phyloP scores from a whole-genome alignment of 2,329 filamentous ascomycete species.

The Talaromyces verruculosus region DNA sequence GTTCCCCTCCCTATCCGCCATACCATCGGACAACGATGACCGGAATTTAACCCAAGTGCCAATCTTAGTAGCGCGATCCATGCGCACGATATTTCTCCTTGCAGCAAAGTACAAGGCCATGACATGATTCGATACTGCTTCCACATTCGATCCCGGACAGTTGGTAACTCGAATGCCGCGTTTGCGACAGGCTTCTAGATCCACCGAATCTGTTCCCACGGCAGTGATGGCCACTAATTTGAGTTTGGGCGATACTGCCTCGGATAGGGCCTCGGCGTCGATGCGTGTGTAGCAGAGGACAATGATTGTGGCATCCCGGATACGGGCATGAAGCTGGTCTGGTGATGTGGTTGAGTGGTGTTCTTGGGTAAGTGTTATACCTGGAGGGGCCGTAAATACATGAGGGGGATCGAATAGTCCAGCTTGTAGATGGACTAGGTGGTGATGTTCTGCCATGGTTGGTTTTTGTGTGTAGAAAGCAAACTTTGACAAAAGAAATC shows the following conservation, averaged over 20 bases:
- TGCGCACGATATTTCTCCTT: slow-evolving; percentile 42
- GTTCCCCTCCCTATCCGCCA: slow-evolving; percentile 28
- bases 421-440: slow-evolving; percentile 52
- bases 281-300: slow-evolving; percentile 40
- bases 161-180: slow-evolving; percentile 50
- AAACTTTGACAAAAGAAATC: not conserved
- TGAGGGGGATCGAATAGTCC: slow-evolving; percentile 43
- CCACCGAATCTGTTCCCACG: slow-evolving; percentile 50
- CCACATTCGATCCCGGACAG: slow-evolving; percentile 50
- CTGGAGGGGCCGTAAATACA: slow-evolving; percentile 46
- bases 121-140: slow-evolving; percentile 53
- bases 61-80: slow-evolving; percentile 38
- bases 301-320: slow-evolving; percentile 50
- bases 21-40: slow-evolving; percentile 36
- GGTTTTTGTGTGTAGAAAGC: too few species aligned
- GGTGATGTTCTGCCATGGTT: slow-evolving; percentile 28
- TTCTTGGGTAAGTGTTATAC: slow-evolving; percentile 35
- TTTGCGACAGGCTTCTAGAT: slow-evolving; percentile 45
- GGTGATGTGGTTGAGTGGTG: slow-evolving; percentile 38
- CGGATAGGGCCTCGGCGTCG: slow-evolving; percentile 40
- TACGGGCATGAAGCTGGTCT: slow-evolving; percentile 41
- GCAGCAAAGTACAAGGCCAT: slow-evolving; percentile 52
- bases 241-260: slow-evolving; percentile 46
- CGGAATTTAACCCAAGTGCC: slow-evolving; percentile 43
- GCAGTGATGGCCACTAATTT: slow-evolving; percentile 48